A percentile compares a stretch with the other conserved stretches of the same genome.
Conservation (phyloP, 106 monocot genomes). For the Acorus gramineus region DNA sequence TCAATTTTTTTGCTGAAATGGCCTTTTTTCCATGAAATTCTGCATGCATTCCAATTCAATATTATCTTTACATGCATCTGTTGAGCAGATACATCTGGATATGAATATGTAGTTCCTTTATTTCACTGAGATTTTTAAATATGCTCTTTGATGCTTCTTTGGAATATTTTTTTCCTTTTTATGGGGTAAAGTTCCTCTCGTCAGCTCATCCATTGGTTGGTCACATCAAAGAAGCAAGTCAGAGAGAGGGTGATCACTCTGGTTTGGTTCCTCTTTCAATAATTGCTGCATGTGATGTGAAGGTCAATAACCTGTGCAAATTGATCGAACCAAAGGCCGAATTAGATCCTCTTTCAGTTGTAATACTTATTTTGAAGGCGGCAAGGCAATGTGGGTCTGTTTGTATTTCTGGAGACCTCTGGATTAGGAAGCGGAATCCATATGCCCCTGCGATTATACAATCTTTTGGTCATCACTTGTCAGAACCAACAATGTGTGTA, state of each 20-base stretch:
- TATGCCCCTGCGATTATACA: constrained; percentile 32
- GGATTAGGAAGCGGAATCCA: constrained; percentile 35
- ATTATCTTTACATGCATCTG: no score
- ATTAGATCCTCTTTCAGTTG: constrained; percentile 45
- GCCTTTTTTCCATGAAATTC: no score
- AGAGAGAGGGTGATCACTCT: constrained; percentile 20
- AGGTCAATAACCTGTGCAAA: constrained; percentile 67
- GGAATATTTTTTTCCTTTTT: background rate
- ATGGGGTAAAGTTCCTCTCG: constrained; percentile 42
- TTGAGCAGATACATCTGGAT: no score
- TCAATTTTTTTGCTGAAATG: no score
- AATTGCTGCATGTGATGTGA: constrained; percentile 60
- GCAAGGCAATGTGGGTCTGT: constrained; percentile 35
- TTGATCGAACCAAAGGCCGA: constrained; percentile 49
- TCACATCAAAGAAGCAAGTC: constrained; percentile 54
- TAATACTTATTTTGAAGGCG: constrained; percentile 52
- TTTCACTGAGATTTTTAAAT: background rate
- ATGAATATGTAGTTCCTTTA: background rate
- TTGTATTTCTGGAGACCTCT: constrained; percentile 23
- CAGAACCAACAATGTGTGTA: constrained; percentile 2
- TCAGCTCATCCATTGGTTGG: constrained; percentile 70
- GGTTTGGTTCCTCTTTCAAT: constrained; percentile 45
- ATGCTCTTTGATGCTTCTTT: constrained; percentile 7
- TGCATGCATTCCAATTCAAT: no score
- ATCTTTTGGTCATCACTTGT: background rate